A percentile compares a stretch with the other conserved stretches of the same genome.
These are phyloP conservation scores for Discostella stelligera DNA, from an alignment of 352 stramenopile species.

Conservation along the genomic window DNA sequence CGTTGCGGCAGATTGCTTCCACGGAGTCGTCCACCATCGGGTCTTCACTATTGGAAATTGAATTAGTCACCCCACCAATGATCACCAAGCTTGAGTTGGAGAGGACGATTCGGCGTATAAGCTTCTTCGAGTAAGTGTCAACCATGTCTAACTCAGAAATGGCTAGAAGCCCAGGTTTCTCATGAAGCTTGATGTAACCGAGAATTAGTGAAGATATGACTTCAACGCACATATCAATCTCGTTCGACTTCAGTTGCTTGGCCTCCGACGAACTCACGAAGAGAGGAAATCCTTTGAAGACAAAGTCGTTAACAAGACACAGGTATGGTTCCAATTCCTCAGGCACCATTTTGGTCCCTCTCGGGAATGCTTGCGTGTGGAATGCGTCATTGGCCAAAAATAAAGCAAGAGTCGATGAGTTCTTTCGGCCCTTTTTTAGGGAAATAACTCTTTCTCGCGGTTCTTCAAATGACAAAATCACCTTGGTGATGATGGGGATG, in stretches of 20 bases:
- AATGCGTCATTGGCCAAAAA: slow-evolving; percentile 36
- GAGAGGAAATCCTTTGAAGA: slow-evolving; percentile 40
- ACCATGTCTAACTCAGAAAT: slow-evolving; percentile 30
- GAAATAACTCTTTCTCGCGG: slow-evolving; percentile 17
- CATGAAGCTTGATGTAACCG: slow-evolving; percentile 11
- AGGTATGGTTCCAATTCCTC: slow-evolving; percentile 23
- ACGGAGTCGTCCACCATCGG: slow-evolving; percentile 8
- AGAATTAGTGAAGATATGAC: slow-evolving; percentile 30
- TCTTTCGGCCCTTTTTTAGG: slow-evolving; percentile 23
- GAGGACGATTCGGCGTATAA: slow-evolving; percentile 19
- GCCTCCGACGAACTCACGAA: slow-evolving; percentile 26
- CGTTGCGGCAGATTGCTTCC: slow-evolving; percentile 4
- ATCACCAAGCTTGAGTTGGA: slow-evolving; percentile 24
- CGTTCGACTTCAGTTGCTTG: slow-evolving; percentile 27
- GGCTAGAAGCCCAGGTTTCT: slow-evolving; percentile 28
- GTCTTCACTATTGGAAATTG: slow-evolving; percentile 6
- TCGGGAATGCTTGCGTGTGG: slow-evolving; percentile 10
- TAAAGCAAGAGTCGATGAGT: slow-evolving; percentile 17
- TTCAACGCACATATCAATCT: slow-evolving; percentile 31
- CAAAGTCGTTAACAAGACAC: slow-evolving; percentile 37
- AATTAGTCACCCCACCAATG: slow-evolving; percentile 22
- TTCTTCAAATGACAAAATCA: slow-evolving; percentile 24
- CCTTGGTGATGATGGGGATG: slow-evolving; percentile 34
- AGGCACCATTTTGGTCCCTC: slow-evolving; percentile 17
- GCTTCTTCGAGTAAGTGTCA: slow-evolving; percentile 40